Evolutionary conservation across 1,284 basidiomycete species (phyloP).

Genomic region (Cerioporus squamosus): DNA sequence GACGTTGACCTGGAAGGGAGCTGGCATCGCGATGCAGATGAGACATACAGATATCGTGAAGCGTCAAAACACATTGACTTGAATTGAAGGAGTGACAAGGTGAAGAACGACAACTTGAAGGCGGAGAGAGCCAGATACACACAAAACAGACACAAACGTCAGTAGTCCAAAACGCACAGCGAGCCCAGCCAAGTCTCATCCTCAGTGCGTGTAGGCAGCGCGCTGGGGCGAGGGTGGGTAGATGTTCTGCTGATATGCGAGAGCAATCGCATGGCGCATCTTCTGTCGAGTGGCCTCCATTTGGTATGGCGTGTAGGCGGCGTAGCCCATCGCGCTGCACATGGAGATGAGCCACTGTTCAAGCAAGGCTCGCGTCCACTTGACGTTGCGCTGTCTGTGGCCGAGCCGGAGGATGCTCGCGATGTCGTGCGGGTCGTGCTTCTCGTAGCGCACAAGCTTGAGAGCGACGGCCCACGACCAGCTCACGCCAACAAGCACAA

Average conservation of each 20-base stretch:
- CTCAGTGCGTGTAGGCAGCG: background rate
- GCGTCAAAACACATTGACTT: too few species aligned
- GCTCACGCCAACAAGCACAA: constrained; percentile 60
- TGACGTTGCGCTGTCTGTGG: constrained; percentile 48
- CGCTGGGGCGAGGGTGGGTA: background rate
- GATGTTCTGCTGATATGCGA: constrained; percentile 23
- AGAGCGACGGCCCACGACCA: constrained; percentile 72
- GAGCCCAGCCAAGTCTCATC: too few species aligned
- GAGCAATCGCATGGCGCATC: constrained; percentile 52
- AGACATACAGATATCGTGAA: too few species aligned
- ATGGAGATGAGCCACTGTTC: constrained; percentile 55
- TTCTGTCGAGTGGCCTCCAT: constrained; percentile 48
- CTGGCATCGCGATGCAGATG: too few species aligned
- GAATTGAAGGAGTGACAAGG: too few species aligned
- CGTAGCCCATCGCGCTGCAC: constrained; percentile 63
- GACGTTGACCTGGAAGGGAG: too few species aligned
- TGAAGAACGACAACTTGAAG: too few species aligned
- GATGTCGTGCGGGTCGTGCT: constrained; percentile 44
- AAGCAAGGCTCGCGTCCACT: constrained; percentile 56
- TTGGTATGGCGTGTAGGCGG: constrained; percentile 45
- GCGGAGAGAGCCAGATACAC: too few species aligned
- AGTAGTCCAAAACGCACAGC: too few species aligned
- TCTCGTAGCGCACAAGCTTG: constrained; percentile 68
- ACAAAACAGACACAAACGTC: too few species aligned
- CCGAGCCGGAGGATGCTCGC: constrained; percentile 54